Percentiles rank a stretch among this genome's conserved stretches.
Evolutionary conservation across 1,139 yeast genomes (phyloP).

Genomic region (Debaryomyces subglobosus): DNA sequence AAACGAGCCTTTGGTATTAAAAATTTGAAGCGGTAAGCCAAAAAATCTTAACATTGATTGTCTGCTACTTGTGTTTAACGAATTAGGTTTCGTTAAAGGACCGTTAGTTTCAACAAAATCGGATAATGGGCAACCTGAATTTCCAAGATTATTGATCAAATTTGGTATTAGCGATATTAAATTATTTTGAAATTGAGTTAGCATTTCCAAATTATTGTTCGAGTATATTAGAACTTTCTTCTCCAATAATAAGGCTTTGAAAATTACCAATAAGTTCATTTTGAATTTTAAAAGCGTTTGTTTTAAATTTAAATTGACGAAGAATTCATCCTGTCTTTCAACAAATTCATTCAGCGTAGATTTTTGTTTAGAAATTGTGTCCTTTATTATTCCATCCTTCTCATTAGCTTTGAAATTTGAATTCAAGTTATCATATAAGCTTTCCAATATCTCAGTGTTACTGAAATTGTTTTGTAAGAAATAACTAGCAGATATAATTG

Average conservation of each 20-base stretch:
- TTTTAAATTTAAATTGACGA: conserved; percentile 76
- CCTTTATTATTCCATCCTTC: conserved; percentile 20
- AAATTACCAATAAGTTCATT: conserved; percentile 62
- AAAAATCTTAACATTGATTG: conserved; percentile 75
- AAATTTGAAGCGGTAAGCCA: conserved; percentile 86
- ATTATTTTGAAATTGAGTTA: conserved; percentile 79
- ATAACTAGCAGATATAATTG: conserved; percentile 85
- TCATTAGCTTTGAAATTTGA: conserved; percentile 33
- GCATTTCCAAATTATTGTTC: conserved; percentile 71
- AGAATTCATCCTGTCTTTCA: conserved; percentile 46
- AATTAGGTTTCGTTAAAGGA: conserved; percentile 59
- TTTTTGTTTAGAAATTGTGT: conserved; percentile 13
- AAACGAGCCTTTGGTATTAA: conserved; percentile 79
- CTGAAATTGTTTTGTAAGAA: conserved; percentile 79
- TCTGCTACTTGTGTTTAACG: conserved; percentile 78
- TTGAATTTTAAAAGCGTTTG: conserved; percentile 64
- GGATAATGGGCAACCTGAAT: conserved; percentile 79
- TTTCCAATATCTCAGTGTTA: conserved; percentile 67
- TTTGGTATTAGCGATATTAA: conserved; percentile 76
- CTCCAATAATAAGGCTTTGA: conserved; percentile 80
- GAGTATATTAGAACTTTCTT: conserved; percentile 71
- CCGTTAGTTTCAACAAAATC: conserved; percentile 57
- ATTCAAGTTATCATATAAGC: conserved; percentile 73
- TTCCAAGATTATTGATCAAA: conserved; percentile 69
- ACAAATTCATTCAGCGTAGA: conserved; percentile 6